Base-by-base conservation (phyloP, 2,329 filamentous ascomycete species). In the Ascochyta rabiei region DNA sequence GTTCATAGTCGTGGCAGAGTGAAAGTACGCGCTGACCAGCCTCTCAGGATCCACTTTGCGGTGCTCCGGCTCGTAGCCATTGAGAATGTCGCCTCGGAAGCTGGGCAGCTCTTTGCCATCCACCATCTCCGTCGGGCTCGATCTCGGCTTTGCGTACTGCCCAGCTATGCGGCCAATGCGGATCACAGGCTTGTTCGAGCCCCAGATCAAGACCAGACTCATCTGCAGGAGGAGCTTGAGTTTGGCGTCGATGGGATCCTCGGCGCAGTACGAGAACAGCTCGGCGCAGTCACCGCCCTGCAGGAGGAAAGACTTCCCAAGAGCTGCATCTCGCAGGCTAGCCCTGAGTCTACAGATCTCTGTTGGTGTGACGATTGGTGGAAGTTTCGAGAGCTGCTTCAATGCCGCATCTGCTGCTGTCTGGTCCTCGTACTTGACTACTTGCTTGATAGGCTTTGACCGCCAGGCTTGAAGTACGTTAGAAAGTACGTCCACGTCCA, bases 211-310 rank as follows among this genome's bases (percentile, higher is more conserved):
- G 1, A 99, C 91, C 65, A 99, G 80, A 62, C 91, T 96, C 93
- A 99, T 98, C 79, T 99, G 95, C 56, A 99, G 81, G 26, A 99
- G 84, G 23, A 99, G 85, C 79, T 98, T 98, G 76, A 98, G 91
- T 81, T 98, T 99, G 60, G 91, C 89, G 77, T 98, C 92, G 65
- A 99, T 97, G 62, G 90, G 89, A 13, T 85, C 84, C 73, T 92
- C 89, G 67, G 90, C 88, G 77, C 95, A 99, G 81, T 99, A 99
- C 76, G 95, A 91, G 70, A 99, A 99, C 9, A 98, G 84, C 79
- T 99, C 95, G 15, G 95, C 95, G 72, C 95, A 99, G 78, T 99
- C 95, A 41, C 93, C 95, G 56, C 95, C 95, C 79, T 99, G 95
- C 4, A 99, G 85, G 9, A 99, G 82, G 74, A 99, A 98, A 12